These are phyloP conservation scores for Podospora comata DNA, from an alignment of 495 filamentous ascomycete species.

Conservation along the genomic window DNA sequence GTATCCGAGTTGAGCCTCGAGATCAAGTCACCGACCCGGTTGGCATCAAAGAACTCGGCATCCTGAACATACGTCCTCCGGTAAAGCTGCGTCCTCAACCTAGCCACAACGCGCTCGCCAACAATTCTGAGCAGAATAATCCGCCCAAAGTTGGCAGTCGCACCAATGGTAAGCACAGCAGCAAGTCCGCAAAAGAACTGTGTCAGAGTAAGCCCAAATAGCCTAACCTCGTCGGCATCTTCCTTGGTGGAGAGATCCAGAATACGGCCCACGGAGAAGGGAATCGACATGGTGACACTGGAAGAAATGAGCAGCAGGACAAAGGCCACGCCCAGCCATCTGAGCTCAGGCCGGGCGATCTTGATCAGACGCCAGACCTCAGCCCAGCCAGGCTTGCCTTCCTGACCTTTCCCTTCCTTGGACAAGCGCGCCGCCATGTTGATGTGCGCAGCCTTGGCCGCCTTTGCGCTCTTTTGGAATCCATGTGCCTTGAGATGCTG, in stretches of 20 bases:
- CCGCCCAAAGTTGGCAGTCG: conserved; percentile 82
- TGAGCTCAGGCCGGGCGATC: conserved; percentile 82
- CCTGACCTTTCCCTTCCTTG: conserved; percentile 69
- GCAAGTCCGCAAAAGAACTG: conserved; percentile 44
- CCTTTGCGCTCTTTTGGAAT: conserved; percentile 60
- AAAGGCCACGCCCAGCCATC: conserved; percentile 75
- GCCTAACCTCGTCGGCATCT: conserved; percentile 30
- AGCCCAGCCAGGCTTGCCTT: conserved; percentile 59
- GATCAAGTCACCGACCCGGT: conserved; percentile 92
- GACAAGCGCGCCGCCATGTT: conserved; percentile 83
- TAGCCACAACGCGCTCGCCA: conserved; percentile 87
- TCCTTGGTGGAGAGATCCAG: conserved; percentile 61
- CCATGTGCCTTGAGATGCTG: conserved; percentile 31
- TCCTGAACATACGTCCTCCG: conserved; percentile 88
- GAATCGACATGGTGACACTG: conserved; percentile 87
- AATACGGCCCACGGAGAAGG: conserved; percentile 93
- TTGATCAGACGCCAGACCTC: conserved; percentile 86
- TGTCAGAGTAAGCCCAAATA: conserved; percentile 35
- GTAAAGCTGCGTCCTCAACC: conserved; percentile 85
- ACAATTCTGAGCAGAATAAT: conserved; percentile 94
- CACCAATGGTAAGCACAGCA: conserved; percentile 34
- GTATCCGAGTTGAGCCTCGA: conserved; percentile 94
- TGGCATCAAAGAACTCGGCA: conserved; percentile 98
- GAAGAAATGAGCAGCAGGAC: conserved; percentile 82
- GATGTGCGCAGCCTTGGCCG: conserved; percentile 79